A percentile compares a stretch with the other conserved stretches of the same genome.
Conservation (phyloP, 805 yeast species). For the Candida coleopterorum region DNA sequence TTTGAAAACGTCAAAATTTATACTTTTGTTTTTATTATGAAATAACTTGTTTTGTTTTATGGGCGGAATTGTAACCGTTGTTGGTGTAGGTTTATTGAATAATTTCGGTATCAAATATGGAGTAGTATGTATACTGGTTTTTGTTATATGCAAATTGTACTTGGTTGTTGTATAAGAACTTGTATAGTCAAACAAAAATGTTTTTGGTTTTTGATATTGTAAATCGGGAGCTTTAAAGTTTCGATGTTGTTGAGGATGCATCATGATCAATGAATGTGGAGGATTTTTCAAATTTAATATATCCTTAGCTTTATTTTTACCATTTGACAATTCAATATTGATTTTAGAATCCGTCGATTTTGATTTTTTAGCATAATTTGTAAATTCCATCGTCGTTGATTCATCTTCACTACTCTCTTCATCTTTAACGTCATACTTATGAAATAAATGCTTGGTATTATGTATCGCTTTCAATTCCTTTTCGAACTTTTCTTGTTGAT, state of each 20-base stretch:
- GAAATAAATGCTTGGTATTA: background rate
- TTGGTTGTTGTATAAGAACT: too few relatives aligned
- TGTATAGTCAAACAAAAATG: slow-evolving; percentile 2
- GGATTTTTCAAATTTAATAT: slow-evolving; percentile 16
- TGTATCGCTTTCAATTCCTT: slow-evolving; percentile 3
- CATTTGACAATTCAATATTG: background rate
- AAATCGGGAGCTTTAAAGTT: background rate
- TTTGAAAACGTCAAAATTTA: slow-evolving; percentile 7
- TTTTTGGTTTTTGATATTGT: slow-evolving; percentile 17
- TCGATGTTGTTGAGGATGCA: slow-evolving; percentile 19
- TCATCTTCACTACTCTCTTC: too few relatives aligned
- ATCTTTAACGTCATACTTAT: background rate
- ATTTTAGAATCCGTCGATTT: background rate
- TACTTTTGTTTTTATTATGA: background rate
- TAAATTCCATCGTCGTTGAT: too few relatives aligned
- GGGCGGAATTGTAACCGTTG: background rate
- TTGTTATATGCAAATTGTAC: too few relatives aligned
- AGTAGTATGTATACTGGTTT: too few relatives aligned
- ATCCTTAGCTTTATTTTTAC: slow-evolving; percentile 11
- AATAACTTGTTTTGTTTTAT: background rate
- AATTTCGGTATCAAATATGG: too few relatives aligned
- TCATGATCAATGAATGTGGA: slow-evolving; percentile 17
- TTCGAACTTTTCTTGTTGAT: slow-evolving; percentile 5
- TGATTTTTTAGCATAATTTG: background rate
- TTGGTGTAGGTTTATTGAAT: background rate